Percentiles rank a stretch among this genome's conserved stretches.
These are phyloP conservation scores for Colletotrichum sp. DNA, from an alignment of 2,329 filamentous ascomycete species.

Conservation along the genomic window DNA sequence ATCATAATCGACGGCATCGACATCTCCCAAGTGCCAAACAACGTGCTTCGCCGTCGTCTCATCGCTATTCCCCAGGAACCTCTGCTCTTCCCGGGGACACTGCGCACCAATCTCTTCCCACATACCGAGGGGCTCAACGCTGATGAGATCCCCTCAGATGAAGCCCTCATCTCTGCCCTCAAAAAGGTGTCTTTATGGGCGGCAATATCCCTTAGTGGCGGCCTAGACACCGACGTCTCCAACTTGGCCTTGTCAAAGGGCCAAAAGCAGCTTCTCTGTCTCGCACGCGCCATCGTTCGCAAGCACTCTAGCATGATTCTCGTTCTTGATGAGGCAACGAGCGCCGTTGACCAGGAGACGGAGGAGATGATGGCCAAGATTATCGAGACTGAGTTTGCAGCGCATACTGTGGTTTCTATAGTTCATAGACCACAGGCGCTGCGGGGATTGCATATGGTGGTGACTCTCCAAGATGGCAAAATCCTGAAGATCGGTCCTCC, in stretches of 20 bases:
- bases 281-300: conserved; percentile 24
- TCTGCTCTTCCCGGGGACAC: neutral
- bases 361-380: conserved; percentile 20
- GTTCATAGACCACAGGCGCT: conserved; percentile 26
- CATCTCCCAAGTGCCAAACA: conserved; percentile 24
- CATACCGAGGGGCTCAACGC: neutral
- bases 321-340: conserved; percentile 73
- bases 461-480: conserved; percentile 4
- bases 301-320: conserved; percentile 48
- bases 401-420: conserved; percentile 28
- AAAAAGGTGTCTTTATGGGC: conserved; percentile 22
- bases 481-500: neutral
- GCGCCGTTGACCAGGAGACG: conserved; percentile 51
- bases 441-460: neutral
- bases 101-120: neutral
- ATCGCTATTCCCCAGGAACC: conserved; percentile 35
- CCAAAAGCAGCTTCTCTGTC: conserved; percentile 26
- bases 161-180: conserved; percentile 16
- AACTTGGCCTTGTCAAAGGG: conserved; percentile 22
- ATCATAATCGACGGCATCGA: conserved; percentile 33
- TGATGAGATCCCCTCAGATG: conserved; percentile 9
- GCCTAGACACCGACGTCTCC: conserved; percentile 21
- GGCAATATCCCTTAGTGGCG: neutral
- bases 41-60: conserved; percentile 30
- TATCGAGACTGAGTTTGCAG: conserved; percentile 23